These are phyloP conservation scores for Diaporthe vaccinii DNA, from an alignment of 2,329 filamentous ascomycete genomes.

Conservation along the genomic window DNA sequence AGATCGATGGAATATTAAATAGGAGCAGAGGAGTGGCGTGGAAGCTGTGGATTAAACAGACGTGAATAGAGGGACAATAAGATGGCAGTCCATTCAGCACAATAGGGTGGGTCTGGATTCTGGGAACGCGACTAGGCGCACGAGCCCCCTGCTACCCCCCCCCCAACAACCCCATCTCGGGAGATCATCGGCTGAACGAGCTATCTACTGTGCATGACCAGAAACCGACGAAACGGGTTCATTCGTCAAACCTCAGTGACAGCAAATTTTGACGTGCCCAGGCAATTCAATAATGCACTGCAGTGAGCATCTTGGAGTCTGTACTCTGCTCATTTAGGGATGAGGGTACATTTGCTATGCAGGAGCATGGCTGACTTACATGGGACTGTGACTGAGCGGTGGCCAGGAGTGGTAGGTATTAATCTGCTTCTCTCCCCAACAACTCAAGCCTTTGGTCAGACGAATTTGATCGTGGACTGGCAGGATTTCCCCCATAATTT, in stretches of 20 bases:
- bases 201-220: background rate
- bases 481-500: too few relatives aligned
- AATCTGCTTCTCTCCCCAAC: background rate
- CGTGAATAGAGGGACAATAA: background rate
- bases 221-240: background rate
- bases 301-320: background rate
- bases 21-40: background rate
- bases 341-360: background rate
- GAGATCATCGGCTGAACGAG: constrained; percentile 23
- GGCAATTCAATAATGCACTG: background rate
- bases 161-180: background rate
- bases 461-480: background rate
- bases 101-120: background rate
- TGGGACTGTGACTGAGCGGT: background rate
- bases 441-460: too few relatives aligned
- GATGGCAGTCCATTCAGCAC: background rate
- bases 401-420: background rate
- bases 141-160: background rate
- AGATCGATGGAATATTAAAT: background rate
- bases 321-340: background rate
- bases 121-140: background rate
- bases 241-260: background rate
- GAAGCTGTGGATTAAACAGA: background rate
- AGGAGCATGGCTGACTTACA: background rate
- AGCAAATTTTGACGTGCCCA: too few relatives aligned